Conservation (phyloP, 164 flowering plant genomes). For the Echeveria elegans region DNA sequence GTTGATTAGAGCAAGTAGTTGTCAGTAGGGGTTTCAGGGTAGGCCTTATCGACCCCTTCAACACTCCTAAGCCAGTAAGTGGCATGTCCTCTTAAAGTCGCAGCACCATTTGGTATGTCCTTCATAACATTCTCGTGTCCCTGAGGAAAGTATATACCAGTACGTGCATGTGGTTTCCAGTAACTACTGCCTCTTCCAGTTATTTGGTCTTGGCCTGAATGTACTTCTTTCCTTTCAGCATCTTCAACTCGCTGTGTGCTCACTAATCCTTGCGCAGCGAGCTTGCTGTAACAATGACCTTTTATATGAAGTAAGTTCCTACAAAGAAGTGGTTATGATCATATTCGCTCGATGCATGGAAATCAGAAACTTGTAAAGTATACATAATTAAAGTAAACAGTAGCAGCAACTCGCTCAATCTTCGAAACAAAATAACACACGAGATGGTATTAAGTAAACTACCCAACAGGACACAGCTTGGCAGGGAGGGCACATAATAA, state of each 20-base stretch:
- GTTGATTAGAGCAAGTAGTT: conserved; percentile 7
- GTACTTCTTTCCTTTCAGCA: neutral
- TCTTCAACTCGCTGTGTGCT: neutral
- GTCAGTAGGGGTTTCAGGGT: conserved; percentile 12
- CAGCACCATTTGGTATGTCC: conserved; percentile 41
- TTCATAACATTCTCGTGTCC: conserved; percentile 62
- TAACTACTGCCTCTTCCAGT: no score
- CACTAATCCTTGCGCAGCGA: neutral
- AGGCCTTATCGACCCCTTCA: conserved; percentile 45
- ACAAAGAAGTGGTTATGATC: neutral
- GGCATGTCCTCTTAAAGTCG: conserved; percentile 19
- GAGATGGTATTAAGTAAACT: neutral
- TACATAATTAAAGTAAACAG: no score
- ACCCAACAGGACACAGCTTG: neutral
- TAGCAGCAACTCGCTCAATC: no score
- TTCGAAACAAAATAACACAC: neutral
- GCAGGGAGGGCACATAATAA: neutral
- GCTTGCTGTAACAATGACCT: neutral
- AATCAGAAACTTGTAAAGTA: no score
- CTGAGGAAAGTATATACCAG: conserved; percentile 53
- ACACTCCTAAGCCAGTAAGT: conserved; percentile 48
- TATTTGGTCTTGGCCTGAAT: neutral
- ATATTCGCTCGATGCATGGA: no score
- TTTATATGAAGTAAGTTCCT: neutral
- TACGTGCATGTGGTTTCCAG: conserved; percentile 65